These are phyloP conservation scores for Globisporangium solare DNA, from an alignment of 352 stramenopile genomes.

Conservation along the genomic window DNA sequence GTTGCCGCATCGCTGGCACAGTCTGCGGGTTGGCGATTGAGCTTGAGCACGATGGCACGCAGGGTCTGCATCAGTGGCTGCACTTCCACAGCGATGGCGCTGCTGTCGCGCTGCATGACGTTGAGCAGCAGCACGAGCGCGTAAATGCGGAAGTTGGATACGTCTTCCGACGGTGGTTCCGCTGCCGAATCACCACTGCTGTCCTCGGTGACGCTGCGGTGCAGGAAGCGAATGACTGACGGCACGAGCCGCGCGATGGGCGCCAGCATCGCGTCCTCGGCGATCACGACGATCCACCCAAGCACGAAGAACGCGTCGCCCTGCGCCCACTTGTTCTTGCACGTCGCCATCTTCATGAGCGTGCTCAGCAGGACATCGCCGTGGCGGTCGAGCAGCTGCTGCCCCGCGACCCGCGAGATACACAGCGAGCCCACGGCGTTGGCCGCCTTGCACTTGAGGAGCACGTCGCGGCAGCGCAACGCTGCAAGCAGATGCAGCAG, in stretches of 20 bases:
- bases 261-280: constrained; percentile 38
- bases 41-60: constrained; percentile 10
- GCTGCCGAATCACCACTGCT: not conserved
- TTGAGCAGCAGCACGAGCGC: constrained; percentile 73
- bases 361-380: constrained; percentile 29
- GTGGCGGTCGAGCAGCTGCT: constrained; percentile 47
- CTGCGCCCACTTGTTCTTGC: constrained; percentile 71
- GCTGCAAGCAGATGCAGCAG: constrained; percentile 40
- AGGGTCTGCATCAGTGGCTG: constrained; percentile 4
- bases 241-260: constrained; percentile 36
- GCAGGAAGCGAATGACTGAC: constrained; percentile 38
- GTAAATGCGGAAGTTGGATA: constrained; percentile 67
- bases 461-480: constrained; percentile 53
- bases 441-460: constrained; percentile 76
- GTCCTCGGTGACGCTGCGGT: constrained; percentile 29
- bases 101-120: constrained; percentile 50
- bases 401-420: constrained; percentile 65
- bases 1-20: not conserved
- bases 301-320: constrained; percentile 73
- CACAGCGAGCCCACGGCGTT: constrained; percentile 70
- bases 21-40: not conserved
- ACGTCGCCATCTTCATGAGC: constrained; percentile 53
- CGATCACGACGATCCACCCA: constrained; percentile 70
- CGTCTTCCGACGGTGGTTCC: constrained; percentile 30
- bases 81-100: constrained; percentile 17